phyloP scores from a whole-genome alignment of 805 yeast genomes.

The Starmerella lactis-condensi region DNA sequence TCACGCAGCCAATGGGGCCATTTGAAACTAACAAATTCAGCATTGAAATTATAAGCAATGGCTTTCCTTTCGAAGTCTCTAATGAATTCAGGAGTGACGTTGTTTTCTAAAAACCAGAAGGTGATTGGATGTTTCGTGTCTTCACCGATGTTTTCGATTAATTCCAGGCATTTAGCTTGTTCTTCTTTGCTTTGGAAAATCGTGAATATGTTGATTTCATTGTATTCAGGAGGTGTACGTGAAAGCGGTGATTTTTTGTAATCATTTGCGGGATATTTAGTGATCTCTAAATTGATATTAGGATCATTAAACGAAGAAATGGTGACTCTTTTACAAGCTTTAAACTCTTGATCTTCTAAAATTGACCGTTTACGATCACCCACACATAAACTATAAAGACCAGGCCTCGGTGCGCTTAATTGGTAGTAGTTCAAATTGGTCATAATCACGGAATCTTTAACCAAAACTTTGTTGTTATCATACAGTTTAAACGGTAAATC shows the following conservation, averaged over 20 bases:
- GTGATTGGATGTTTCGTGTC: constrained; percentile 48
- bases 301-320: too few relatives aligned
- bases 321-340: too few relatives aligned
- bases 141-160: too few relatives aligned
- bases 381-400: constrained; percentile 31
- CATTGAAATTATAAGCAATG: constrained; percentile 39
- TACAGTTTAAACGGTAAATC: constrained; percentile 34
- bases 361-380: constrained; percentile 1
- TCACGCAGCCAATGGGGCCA: constrained; percentile 86
- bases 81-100: constrained; percentile 52
- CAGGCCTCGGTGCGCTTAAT: constrained; percentile 46
- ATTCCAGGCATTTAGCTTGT: too few relatives aligned
- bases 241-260: background rate
- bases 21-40: constrained; percentile 62
- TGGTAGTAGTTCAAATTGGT: constrained; percentile 71
- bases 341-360: background rate
- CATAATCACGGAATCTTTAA: constrained; percentile 50
- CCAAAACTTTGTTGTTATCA: constrained; percentile 9
- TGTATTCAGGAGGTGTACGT: constrained; percentile 22
- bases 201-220: constrained; percentile 61
- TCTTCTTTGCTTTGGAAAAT: too few relatives aligned
- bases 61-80: constrained; percentile 43
- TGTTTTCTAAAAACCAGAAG: constrained; percentile 77
- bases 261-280: background rate
- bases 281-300: background rate